Evolutionary conservation across 148 eudicot genomes (phyloP), one percentile per base, ranked within the genome.

Genomic region (Rhododendron williamsianum): DNA sequence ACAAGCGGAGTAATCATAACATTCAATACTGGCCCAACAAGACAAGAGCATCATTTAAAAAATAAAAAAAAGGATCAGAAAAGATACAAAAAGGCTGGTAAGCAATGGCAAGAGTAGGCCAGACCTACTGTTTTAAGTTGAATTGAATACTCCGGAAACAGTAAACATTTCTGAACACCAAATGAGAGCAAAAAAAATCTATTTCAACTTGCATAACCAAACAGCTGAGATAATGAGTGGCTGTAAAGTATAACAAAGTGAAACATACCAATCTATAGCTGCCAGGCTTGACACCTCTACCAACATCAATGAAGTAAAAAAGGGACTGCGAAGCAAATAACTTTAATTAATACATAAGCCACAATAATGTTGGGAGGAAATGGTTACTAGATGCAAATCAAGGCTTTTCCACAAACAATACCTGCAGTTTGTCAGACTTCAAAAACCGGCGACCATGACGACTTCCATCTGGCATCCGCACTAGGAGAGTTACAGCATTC

Each of bases 401-500:
- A 18, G 45, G 41, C 81, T 48, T 13, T 16, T 30, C 71, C 51
- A 83, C 56, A 86, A 87, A 72, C 56, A 21, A 81, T 89, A 97
- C 99, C 98, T 95, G 94, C 82, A 97, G 90, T 86, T 93, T 94
- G 86, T 97, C 95, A 81, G 98, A 89, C 87, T 88, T 97, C 6
- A 88, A 87, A 88, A 95, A 97, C 69, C 98, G 89, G 60, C 98
- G 95, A 36, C 98, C 98, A 87, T 82, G 95, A 41, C 99, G 93
- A 83, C 90, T 93, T 80, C 99, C 98, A 91, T 97, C 96, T 58
- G 99, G 98, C 99, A 97, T 92, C 88, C 92, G 91, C 85, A 97
- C 96, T 80, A 94, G 94, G 84, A 97, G 98, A 45, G 90, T 97
- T 9, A 97, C 91, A 38, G 94, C 94, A 90, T 94, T 93, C 76